These are phyloP conservation scores for Xylaria acuta DNA, from an alignment of 495 filamentous ascomycete genomes.

Conservation along the genomic window DNA sequence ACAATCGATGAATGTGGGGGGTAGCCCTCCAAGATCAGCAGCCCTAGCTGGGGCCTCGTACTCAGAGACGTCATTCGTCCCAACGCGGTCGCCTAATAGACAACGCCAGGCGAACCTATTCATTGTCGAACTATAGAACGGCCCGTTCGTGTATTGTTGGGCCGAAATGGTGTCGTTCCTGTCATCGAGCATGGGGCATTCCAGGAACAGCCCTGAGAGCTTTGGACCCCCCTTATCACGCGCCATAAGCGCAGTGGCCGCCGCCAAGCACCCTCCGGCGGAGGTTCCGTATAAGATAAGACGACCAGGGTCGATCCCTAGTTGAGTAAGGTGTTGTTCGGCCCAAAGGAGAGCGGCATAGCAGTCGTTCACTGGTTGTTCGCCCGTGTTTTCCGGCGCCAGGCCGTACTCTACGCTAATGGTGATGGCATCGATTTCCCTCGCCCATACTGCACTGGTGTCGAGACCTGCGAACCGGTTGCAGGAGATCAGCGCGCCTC, in stretches of 20 bases:
- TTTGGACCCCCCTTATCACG: constrained; percentile 43
- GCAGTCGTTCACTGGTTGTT: constrained; percentile 39
- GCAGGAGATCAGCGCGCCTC: constrained; percentile 40
- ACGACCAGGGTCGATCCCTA: constrained; percentile 42
- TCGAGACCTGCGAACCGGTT: constrained; percentile 43
- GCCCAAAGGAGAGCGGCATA: constrained; percentile 40
- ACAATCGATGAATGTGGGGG: constrained; percentile 44
- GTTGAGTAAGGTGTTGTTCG: constrained; percentile 34
- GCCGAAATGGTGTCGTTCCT: constrained; percentile 42
- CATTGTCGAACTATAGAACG: constrained; percentile 44
- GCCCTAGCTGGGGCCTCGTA: constrained; percentile 45
- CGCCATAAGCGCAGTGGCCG: constrained; percentile 40
- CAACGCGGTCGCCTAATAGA: constrained; percentile 40
- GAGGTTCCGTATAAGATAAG: constrained; percentile 45
- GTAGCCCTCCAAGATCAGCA: constrained; percentile 39
- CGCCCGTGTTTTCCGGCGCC: constrained; percentile 42
- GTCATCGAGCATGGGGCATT: constrained; percentile 47
- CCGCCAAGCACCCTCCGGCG: constrained; percentile 45
- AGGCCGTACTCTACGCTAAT: constrained; percentile 47
- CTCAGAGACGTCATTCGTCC: constrained; percentile 35
- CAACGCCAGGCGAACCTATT: constrained; percentile 45
- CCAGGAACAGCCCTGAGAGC: constrained; percentile 40
- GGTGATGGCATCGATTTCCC: constrained; percentile 39
- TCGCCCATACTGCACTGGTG: constrained; percentile 41
- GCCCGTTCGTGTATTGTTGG: constrained; percentile 37